Conservation (phyloP, 2,329 filamentous ascomycete genomes). For the Hypoxylon rubiginosum region DNA sequence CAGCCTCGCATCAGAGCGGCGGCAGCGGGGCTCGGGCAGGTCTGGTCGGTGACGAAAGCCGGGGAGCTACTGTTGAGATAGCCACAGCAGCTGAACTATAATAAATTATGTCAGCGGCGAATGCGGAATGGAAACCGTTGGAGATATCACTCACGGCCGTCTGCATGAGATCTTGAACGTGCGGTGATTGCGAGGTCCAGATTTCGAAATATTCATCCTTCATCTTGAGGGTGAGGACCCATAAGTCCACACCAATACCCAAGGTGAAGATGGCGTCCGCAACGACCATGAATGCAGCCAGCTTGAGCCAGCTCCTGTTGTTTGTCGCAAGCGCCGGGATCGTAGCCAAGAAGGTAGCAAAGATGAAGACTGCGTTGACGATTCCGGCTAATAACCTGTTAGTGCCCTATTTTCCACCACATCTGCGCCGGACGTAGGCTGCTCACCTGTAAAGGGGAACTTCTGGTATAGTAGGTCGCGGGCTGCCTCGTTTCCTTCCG, state of each 20-base stretch:
- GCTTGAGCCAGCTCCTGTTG: constrained; percentile 77
- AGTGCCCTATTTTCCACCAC: constrained; percentile 5
- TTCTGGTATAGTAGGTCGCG: constrained; percentile 65
- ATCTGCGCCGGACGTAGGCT: not conserved
- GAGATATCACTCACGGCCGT: constrained; percentile 67
- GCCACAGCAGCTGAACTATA: constrained; percentile 87
- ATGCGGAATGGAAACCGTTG: not conserved
- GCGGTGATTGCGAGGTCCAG: constrained; percentile 70
- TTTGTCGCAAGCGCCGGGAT: constrained; percentile 79
- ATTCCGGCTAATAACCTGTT: constrained; percentile 69
- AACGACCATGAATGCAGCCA: constrained; percentile 75
- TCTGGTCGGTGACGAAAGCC: constrained; percentile 76
- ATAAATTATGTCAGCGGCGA: constrained; percentile 41
- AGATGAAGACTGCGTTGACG: constrained; percentile 78
- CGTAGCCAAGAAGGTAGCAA: constrained; percentile 77
- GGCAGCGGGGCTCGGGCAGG: constrained; percentile 77
- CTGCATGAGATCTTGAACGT: constrained; percentile 78
- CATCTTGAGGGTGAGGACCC: constrained; percentile 79
- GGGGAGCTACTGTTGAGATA: constrained; percentile 80
- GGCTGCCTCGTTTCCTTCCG: constrained; percentile 63
- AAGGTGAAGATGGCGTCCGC: constrained; percentile 74
- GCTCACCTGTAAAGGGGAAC: constrained; percentile 65
- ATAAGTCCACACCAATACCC: constrained; percentile 74
- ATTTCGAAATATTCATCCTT: constrained; percentile 71
- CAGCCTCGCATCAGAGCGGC: constrained; percentile 80